Evolutionary conservation across 2,329 filamentous ascomycete genomes (phyloP).

Genomic region (Diplodia mutila): DNA sequence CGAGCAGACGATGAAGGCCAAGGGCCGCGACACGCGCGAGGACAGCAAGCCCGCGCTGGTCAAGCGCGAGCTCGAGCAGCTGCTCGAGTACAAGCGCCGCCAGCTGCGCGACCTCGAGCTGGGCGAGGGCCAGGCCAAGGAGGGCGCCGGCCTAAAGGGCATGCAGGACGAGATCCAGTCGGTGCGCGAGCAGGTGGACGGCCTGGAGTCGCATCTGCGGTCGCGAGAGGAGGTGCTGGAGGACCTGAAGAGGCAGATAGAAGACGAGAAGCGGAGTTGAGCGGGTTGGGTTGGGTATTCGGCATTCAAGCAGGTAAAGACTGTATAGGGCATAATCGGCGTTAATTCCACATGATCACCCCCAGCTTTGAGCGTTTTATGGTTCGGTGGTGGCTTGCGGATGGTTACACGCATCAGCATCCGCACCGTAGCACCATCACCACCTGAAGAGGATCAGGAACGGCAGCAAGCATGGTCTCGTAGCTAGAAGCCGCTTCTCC

Average conservation of each 20-base stretch:
- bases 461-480: background rate
- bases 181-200: slow-evolving; percentile 93
- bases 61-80: slow-evolving; percentile 89
- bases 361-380: background rate
- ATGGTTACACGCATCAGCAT: background rate
- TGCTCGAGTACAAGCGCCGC: slow-evolving; percentile 91
- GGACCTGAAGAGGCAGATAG: slow-evolving; percentile 79
- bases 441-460: background rate
- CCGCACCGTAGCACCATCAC: no score
- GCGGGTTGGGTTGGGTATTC: background rate
- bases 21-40: slow-evolving; percentile 61
- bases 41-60: slow-evolving; percentile 86
- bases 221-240: slow-evolving; percentile 75
- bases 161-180: slow-evolving; percentile 84
- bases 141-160: slow-evolving; percentile 73
- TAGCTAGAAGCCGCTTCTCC: background rate
- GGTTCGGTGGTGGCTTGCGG: background rate
- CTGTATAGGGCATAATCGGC: slow-evolving; percentile 24
- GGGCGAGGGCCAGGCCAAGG: slow-evolving; percentile 68
- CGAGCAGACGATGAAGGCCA: slow-evolving; percentile 67
- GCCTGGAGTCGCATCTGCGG: slow-evolving; percentile 79
- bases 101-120: slow-evolving; percentile 76
- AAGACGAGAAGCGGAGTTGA: slow-evolving; percentile 69
- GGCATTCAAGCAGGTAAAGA: slow-evolving; percentile 6
- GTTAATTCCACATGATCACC: slow-evolving; percentile 12